Base-by-base conservation (phyloP, 73 alveolate species). In the Tetrahymena elliotti region DNA sequence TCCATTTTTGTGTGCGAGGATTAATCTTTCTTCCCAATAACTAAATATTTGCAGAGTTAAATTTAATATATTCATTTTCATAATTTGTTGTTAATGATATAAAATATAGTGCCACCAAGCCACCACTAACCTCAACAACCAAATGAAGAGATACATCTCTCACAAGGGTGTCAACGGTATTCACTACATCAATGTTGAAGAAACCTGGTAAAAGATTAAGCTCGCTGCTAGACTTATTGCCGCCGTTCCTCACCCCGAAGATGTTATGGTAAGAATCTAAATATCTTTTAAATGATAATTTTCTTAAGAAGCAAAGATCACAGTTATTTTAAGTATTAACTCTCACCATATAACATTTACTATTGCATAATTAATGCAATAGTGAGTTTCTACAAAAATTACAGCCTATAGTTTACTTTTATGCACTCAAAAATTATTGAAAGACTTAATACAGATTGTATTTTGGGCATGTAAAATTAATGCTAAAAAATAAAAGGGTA, bases 181-280 rank as follows among this genome's bases (percentile, higher is more conserved):
- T 93, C 97, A 96, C 94, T 53, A 95, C 93, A 94, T 97, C 95
- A 97, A 97, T 96, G 84, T 98, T 54, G 98, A 97, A 38, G 97
- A 97, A 96, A 96, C 99, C 94, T 98, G 98, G 99, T 97, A 98
- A 94, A 97, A 98, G 97, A 96, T 98, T 68, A 96, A 97, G 98
- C 92, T 98, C 68, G 99, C 99, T 95, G 99, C 99, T 94, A 98
- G 99, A 97, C 97, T 97, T 93, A 98, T 98, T 94, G 99, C 98
- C 54, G 98, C 99, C 93, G 97, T 98, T 96, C 96, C 94, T 35
- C 96, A 98, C 96, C 99, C 98, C 35, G 95, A 95, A 37, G 99
- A 98, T 94, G 96, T 98, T 94, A 94, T 98, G 95, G 99, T 95
- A 93, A 47, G 88, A 68, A 68, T 68, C 35, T 3, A n/a, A 18